Evolutionary conservation across 805 yeast species (phyloP), one percentile per base, ranked within the genome.

Genomic region (Yamadazyma olivae): DNA sequence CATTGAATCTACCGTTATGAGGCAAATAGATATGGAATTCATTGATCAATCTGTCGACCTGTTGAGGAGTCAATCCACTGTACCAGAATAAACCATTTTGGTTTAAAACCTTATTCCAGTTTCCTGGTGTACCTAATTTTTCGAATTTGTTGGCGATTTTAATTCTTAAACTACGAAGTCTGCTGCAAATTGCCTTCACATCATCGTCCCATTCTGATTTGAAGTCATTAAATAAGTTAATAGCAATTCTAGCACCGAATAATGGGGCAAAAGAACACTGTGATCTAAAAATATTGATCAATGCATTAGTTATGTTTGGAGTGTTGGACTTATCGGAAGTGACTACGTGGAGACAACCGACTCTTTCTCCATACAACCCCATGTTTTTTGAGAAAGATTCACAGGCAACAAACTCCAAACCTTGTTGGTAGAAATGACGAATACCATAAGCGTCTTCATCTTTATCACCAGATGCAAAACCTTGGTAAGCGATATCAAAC

Each of bases 381-480:
- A 65, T 48, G 52, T 64, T 65, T 42, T 65, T 65, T 34, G 71
- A 58, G 46, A 62, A 65, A n/a, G 69, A 62, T 44, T 65, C 67
- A 40, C 66, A 59, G 17, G 54, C 61, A 14, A 64, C 44, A 16
- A 33, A 32, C 15, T 32, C 37, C 17, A 59, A 15, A n/a, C 70
- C 70, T 12, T 57, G 56, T 35, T 53, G 38, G 35, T 59, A 48
- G 21, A 56, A 65, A 45, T 61, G 70, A 32, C 58, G 54, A n/a
- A 66, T 46, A 10, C 64, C 56, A 61, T 63, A 65, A 1, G 70
- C 68, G 44, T 67, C 73, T 43, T 74, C 71, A 43, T 75, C 82
- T 47, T 84, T 71, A 49, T 83, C 77, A 34, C 98, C 73, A 21
- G 58, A 48, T 20, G 67, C 53, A 41, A 65, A 64, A 1, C 73